Evolutionary conservation across 345 rosid genomes (phyloP).

Genomic region (Draba incana): DNA sequence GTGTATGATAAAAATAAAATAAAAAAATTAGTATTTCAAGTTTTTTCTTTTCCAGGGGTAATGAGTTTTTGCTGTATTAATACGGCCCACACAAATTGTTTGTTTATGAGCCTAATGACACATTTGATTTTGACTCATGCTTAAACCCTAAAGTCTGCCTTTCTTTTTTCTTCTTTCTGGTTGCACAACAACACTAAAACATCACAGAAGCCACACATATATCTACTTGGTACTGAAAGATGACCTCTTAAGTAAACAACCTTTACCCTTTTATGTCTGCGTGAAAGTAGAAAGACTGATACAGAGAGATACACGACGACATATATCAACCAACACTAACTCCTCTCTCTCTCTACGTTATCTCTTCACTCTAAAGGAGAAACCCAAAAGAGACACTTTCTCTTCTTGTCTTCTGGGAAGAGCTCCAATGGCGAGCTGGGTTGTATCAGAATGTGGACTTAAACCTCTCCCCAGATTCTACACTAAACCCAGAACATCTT

Average conservation of each 20-base stretch:
- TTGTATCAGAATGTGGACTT: slow-evolving; percentile 65
- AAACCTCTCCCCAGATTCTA: slow-evolving; percentile 57
- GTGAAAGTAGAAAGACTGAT: slow-evolving; percentile 24
- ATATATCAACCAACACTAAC: slow-evolving; percentile 17
- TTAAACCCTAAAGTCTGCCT: slow-evolving; percentile 10
- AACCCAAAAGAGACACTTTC: neutral
- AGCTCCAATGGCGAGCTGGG: slow-evolving; percentile 64
- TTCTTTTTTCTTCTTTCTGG: neutral
- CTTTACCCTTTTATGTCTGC: slow-evolving; percentile 9
- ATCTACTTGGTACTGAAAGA: neutral
- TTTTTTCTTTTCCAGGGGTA: no score
- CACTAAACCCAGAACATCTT: slow-evolving; percentile 44
- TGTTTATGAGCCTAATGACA: neutral
- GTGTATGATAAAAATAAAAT: no score
- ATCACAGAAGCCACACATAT: slow-evolving; percentile 27
- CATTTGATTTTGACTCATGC: neutral
- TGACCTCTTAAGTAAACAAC: neutral
- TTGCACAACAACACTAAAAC: slow-evolving; percentile 10
- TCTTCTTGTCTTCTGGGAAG: neutral
- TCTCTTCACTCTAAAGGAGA: slow-evolving; percentile 11
- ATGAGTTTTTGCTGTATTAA: neutral
- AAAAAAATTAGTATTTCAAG: no score
- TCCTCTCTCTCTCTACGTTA: slow-evolving; percentile 17
- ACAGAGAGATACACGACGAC: slow-evolving; percentile 30
- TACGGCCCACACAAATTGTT: neutral